A percentile compares a stretch with the other conserved stretches of the same genome.
Evolutionary conservation across 768 basidiomycete genomes (phyloP).

Genomic region (Mycena maculata): DNA sequence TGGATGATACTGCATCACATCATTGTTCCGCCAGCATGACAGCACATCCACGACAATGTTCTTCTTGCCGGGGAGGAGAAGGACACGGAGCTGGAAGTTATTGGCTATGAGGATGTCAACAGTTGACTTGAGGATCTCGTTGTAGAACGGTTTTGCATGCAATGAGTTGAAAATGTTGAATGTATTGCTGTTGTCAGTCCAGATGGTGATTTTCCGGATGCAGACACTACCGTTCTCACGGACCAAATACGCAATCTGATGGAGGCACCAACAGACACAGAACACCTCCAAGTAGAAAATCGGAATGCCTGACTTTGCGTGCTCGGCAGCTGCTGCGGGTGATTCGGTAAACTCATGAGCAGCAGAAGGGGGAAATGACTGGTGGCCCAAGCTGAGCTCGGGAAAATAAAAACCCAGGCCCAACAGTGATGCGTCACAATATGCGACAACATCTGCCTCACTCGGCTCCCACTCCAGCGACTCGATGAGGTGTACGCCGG

Average conservation of each 20-base stretch:
- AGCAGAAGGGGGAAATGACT: conserved; percentile 14
- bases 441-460: conserved; percentile 30
- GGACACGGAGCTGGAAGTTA: conserved; percentile 36
- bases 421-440: conserved; percentile 38
- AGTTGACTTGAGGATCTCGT: conserved; percentile 31
- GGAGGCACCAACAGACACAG: conserved; percentile 31
- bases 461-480: conserved; percentile 30
- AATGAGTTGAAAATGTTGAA: conserved; percentile 38
- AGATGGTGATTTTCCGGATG: conserved; percentile 31
- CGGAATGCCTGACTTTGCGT: background rate
- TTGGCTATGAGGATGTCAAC: conserved; percentile 29
- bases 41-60: conserved; percentile 45
- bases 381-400: conserved; percentile 13
- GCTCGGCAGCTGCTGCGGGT: too few species aligned
- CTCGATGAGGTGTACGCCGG: conserved; percentile 39
- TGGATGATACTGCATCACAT: conserved; percentile 1
- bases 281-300: conserved; percentile 46
- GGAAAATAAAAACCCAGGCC: conserved; percentile 41
- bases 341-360: background rate
- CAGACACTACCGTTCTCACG: background rate
- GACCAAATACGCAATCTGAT: background rate
- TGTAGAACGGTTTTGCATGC: conserved; percentile 27
- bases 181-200: conserved; percentile 40
- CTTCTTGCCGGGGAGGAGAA: conserved; percentile 35
- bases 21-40: conserved; percentile 34